A percentile compares a stretch with the other conserved stretches of the same genome.
Conservation (phyloP, 1,284 basidiomycete species). For the Puccinia horiana region DNA sequence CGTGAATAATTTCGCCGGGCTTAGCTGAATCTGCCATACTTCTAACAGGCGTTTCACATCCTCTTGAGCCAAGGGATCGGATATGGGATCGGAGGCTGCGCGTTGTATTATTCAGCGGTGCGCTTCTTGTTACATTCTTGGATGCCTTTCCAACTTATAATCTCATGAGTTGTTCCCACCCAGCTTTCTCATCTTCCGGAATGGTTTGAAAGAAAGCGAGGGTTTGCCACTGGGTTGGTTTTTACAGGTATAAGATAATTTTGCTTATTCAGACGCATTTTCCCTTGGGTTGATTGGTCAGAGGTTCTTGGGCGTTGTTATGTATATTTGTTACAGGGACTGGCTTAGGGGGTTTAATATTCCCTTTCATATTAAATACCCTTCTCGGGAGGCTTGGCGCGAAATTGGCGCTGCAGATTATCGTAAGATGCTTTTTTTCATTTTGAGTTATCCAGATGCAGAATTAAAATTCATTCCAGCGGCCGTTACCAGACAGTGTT, state of each 20-base stretch:
- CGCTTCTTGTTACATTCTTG: neutral
- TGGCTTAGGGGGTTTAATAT: slow-evolving; percentile 33
- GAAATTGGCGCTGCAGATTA: slow-evolving; percentile 3
- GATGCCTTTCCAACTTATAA: neutral
- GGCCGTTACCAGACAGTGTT: neutral
- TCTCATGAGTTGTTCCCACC: neutral
- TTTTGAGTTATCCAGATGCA: neutral
- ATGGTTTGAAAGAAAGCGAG: slow-evolving; percentile 28
- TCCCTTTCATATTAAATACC: slow-evolving; percentile 34
- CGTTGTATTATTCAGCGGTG: slow-evolving; percentile 39
- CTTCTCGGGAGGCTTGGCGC: slow-evolving; percentile 26
- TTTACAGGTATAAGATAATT: slow-evolving; percentile 22
- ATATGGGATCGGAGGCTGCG: slow-evolving; percentile 33
- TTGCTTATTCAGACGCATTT: neutral
- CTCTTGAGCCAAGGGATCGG: slow-evolving; percentile 38
- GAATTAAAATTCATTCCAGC: neutral
- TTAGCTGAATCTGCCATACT: neutral
- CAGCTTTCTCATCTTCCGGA: slow-evolving; percentile 46
- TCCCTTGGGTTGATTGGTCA: neutral
- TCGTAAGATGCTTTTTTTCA: slow-evolving; percentile 4
- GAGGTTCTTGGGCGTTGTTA: neutral
- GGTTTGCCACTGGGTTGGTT: slow-evolving; percentile 43
- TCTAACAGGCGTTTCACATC: slow-evolving; percentile 31
- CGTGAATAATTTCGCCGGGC: neutral
- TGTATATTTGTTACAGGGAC: slow-evolving; percentile 11